phyloP scores from a whole-genome alignment of 2,329 filamentous ascomycete species.

The Colletotrichum echinochloae region DNA sequence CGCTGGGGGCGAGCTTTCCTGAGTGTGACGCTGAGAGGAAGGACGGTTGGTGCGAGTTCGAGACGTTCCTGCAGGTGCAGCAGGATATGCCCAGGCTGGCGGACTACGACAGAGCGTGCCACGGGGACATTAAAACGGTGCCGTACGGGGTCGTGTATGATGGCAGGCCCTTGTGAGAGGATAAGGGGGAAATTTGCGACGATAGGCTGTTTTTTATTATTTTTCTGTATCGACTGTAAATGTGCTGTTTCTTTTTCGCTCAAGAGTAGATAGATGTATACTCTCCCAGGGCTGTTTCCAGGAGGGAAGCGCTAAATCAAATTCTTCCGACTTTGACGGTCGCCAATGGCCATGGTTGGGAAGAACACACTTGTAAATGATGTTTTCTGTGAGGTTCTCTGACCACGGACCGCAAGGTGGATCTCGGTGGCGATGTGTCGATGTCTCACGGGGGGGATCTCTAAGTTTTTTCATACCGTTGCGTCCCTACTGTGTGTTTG shows the following conservation, averaged over 20 bases:
- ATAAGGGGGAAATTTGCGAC: not conserved
- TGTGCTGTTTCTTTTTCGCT: not conserved
- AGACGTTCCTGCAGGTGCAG: slow-evolving; percentile 74
- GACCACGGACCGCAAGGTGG: not conserved
- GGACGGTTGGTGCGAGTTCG: slow-evolving; percentile 83
- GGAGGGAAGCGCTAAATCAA: not conserved
- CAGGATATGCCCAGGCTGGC: slow-evolving; percentile 68
- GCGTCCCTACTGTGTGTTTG: not conserved
- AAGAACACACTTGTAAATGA: not conserved
- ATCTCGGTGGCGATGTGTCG: not conserved
- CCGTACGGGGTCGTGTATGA: slow-evolving; percentile 56
- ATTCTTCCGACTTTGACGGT: not conserved
- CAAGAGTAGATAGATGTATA: not conserved
- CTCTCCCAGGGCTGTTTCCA: not conserved
- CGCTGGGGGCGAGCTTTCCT: slow-evolving; percentile 73
- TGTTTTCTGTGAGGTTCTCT: not conserved
- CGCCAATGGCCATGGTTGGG: not conserved
- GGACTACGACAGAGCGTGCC: slow-evolving; percentile 74
- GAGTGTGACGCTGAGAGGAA: slow-evolving; percentile 71
- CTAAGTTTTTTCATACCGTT: not conserved
- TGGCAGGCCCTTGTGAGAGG: slow-evolving; percentile 48
- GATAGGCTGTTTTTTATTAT: slow-evolving; percentile 6
- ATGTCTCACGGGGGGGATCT: not conserved
- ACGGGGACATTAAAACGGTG: slow-evolving; percentile 60
- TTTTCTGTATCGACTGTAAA: slow-evolving; percentile 43